Evolutionary conservation across 2,329 filamentous ascomycete species (phyloP), one percentile per base, ranked within the genome.

Genomic region (Eurotiales sp.): DNA sequence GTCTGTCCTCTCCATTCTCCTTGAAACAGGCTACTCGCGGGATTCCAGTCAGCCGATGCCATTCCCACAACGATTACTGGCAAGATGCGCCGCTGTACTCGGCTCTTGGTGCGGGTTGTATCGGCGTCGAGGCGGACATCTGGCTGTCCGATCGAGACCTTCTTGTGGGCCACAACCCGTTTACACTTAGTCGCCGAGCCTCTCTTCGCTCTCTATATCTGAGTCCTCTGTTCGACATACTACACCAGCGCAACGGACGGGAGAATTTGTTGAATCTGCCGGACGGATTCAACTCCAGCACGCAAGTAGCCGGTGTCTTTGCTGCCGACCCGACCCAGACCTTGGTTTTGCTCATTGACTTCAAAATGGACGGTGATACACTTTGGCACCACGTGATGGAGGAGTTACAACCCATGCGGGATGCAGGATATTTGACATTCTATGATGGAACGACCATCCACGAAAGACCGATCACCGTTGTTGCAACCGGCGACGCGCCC

Each of bases 41-140:
- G n/a, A 40, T 46, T 12, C 61, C 65, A 1, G 77, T 79, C 0
- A 72, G 78, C 11, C 69, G 67, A 27, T 81, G 77, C 53, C 79
- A 82, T 57, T 81, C 78, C 3, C 79, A 82, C 58, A 82, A 82
- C 58, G 79, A 82, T 61, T 82, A 82, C 62, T 81, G 77, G 78
- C 76, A 78, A 8, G 69, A 67, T 2, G 69, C 79, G 0, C 79
- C 79, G 1, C 69, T 82, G 0, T 80, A 73, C 59, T 77, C 78
- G n/a, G 79, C 79, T 10, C 66, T 82, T 0, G 67, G 73, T 51
- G 77, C 72, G 21, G 79, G 79, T 39, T 82, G 79, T 59, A 73
- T 75, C 11, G 71, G 79, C 27, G 76, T 82, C 15, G 79, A 82
- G 66, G 79, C 79, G 2, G 79, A 82, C 54, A 75, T 82, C 27